Conservation (phyloP, 345 rosid species). For the Heritiera fomes region DNA sequence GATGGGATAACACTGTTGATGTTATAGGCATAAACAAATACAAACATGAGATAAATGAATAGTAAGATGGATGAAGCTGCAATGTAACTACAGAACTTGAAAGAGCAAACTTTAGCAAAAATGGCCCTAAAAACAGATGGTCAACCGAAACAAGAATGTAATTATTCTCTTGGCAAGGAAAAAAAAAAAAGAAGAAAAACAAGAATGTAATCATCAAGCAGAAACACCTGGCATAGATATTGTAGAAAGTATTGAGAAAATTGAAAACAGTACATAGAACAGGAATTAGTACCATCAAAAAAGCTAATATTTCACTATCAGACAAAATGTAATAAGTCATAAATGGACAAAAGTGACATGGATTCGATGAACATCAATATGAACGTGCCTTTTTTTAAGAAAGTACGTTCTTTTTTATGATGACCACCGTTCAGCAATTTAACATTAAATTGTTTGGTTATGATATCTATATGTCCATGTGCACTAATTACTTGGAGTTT, state of each 20-base stretch:
- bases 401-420: slow-evolving; percentile 58
- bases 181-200: no score
- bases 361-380: neutral
- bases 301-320: no score
- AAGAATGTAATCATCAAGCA: neutral
- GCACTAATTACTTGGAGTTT: slow-evolving; percentile 63
- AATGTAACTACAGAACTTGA: no score
- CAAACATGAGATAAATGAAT: no score
- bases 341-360: no score
- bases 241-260: neutral
- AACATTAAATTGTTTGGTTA: slow-evolving; percentile 68
- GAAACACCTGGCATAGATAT: neutral
- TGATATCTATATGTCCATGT: slow-evolving; percentile 75
- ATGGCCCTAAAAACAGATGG: no score
- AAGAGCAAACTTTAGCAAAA: no score
- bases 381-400: slow-evolving; percentile 85
- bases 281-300: no score
- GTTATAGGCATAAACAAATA: neutral
- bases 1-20: neutral
- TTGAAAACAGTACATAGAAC: no score
- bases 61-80: no score
- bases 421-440: slow-evolving; percentile 72
- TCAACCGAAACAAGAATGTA: neutral
- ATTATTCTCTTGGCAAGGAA: no score
- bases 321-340: no score